These are phyloP conservation scores for Myrica gale DNA, from an alignment of 306 rosid genomes.

Conservation along the genomic window DNA sequence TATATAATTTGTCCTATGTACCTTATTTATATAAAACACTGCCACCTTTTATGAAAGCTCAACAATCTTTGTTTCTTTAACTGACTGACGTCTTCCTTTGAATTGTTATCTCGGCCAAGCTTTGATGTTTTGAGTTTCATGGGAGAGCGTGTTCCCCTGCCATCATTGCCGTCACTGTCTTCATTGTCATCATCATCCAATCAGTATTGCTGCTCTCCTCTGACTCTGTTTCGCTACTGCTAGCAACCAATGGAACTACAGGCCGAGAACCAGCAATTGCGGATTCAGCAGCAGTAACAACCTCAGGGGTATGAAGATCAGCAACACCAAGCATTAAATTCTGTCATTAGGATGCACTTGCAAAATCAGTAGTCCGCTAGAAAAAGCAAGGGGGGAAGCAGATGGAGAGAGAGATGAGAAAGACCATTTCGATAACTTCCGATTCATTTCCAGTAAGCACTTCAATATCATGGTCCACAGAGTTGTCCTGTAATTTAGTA, in stretches of 20 bases:
- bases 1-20: no score
- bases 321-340: slow-evolving; percentile 85
- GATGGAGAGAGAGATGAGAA: neutral
- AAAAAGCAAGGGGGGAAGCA: neutral
- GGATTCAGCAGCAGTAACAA: slow-evolving; percentile 85
- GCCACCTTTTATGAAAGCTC: slow-evolving; percentile 40
- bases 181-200: slow-evolving; percentile 24
- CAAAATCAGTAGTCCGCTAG: slow-evolving; percentile 9
- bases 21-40: no score
- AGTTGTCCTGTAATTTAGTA: slow-evolving; percentile 47
- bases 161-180: slow-evolving; percentile 13
- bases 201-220: slow-evolving; percentile 45
- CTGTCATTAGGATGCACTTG: slow-evolving; percentile 32
- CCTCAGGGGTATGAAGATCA: slow-evolving; percentile 81
- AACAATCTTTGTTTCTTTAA: slow-evolving; percentile 51
- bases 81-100: slow-evolving; percentile 22
- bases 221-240: slow-evolving; percentile 46
- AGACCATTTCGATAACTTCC: slow-evolving; percentile 68
- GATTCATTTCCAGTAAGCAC: slow-evolving; percentile 73
- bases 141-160: slow-evolving; percentile 18
- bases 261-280: slow-evolving; percentile 57
- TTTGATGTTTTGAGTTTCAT: slow-evolving; percentile 24
- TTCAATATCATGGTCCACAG: slow-evolving; percentile 65
- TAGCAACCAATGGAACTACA: slow-evolving; percentile 43
- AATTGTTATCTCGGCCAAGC: slow-evolving; percentile 18